Conservation (phyloP, 2,329 filamentous ascomycete genomes). For the Chrysoporthe puriensis region DNA sequence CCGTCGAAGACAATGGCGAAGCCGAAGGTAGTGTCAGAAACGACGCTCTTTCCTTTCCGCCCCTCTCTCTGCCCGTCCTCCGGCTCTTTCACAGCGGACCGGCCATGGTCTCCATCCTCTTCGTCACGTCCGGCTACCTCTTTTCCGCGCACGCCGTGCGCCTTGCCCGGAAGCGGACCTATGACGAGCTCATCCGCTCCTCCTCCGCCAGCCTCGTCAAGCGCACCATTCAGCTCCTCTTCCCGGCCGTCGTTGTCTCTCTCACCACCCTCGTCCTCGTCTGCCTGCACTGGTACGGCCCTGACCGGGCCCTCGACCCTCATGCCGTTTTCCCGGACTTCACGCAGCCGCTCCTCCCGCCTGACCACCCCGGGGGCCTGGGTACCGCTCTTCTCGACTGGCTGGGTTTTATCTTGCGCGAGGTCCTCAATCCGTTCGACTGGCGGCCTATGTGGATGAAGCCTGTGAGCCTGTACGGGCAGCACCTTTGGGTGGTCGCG, state of each 20-base stretch:
- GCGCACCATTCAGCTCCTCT: not conserved
- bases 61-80: not conserved
- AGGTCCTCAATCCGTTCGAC: conserved; percentile 7
- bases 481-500: conserved; percentile 11
- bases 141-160: conserved; percentile 1
- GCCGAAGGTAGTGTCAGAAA: not conserved
- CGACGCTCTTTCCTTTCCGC: not conserved
- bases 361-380: not conserved
- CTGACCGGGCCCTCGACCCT: not conserved
- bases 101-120: conserved; percentile 10
- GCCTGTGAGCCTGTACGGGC: conserved; percentile 10
- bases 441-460: conserved; percentile 7
- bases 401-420: not conserved
- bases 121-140: conserved; percentile 14
- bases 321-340: not conserved
- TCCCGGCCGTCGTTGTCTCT: not conserved
- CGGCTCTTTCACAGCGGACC: conserved; percentile 9
- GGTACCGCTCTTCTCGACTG: conserved; percentile 1
- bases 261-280: conserved; percentile 6
- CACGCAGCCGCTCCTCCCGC: not conserved
- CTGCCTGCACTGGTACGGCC: conserved; percentile 2
- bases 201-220: not conserved
- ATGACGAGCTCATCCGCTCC: not conserved
- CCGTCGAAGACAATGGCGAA: not conserved
- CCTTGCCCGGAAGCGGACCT: not conserved